Evolutionary conservation across 164 flowering plant species (phyloP), one percentile per base, ranked within the genome.

Genomic region (Kingdonia uniflora): DNA sequence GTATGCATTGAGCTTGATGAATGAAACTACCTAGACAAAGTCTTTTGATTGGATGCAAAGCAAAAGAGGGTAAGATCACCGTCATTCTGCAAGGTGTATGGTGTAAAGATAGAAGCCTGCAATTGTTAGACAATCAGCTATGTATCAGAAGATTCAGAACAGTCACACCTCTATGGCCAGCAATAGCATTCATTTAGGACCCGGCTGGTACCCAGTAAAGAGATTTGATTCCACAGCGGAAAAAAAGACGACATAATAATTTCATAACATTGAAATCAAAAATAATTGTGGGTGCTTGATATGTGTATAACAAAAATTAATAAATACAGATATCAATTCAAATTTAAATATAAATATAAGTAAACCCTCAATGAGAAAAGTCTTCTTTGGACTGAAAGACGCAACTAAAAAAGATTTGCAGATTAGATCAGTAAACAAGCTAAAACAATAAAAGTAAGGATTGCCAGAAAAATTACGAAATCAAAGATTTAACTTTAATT

Each of bases 81-180:
- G 59, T 73, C 81, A 74, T 92, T 92, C 64, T 68, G 78, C 71
- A 92, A 58, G 14, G 77, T 52, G 70, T 85, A 88, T 39, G 80
- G 35, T 14, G 99, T 78, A 68, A 76, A 86, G 37, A 88, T 59
- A 49, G 65, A 68, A 53, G 78, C 95, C 99, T 92, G 95, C 73
- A 60, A 47, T 21, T 52, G 26, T 26, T 47, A 42, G 5, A 42
- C 55, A 53, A 19, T 13, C 21, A 55, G 43, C 15, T 16, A 44
- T 42, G 47, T 8, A 51, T 22, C 43, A 40, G n/a, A 35, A 54
- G 47, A 10, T 43, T 22, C 43, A 40, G n/a, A 35, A 54, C 11
- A 58, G 11, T 2, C 1, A 48, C 15, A 22, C n/a, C 14, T 29
- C 6, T 39, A n/a, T 15, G 47, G 47, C 35, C 4, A 29, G 35